Evolutionary conservation across 495 filamentous ascomycete genomes (phyloP).

Genomic region (Tuber aestivum): DNA sequence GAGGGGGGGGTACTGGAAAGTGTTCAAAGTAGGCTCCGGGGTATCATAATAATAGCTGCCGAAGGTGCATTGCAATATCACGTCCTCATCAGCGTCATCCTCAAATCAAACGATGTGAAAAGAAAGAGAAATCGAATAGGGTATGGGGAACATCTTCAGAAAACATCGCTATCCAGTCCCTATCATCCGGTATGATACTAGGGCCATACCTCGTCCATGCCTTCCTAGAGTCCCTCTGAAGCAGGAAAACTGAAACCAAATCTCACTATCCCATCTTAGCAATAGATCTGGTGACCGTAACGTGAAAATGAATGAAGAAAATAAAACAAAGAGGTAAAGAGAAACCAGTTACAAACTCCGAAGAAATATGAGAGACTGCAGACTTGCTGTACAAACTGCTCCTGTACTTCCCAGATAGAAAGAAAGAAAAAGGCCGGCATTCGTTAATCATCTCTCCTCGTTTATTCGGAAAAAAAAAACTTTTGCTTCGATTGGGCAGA

Average conservation of each 20-base stretch:
- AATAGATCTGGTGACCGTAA: constrained; percentile 24
- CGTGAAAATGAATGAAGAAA: constrained; percentile 25
- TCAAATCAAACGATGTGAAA: constrained; percentile 7
- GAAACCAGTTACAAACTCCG: constrained; percentile 23
- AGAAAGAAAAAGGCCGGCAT: constrained; percentile 9
- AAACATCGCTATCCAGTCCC: not conserved
- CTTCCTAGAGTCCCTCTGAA: not conserved
- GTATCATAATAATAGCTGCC: not conserved
- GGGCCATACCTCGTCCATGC: not conserved
- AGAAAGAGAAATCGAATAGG: constrained; percentile 6
- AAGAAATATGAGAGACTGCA: constrained; percentile 20
- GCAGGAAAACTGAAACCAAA: constrained; percentile 8
- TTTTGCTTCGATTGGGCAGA: constrained; percentile 6
- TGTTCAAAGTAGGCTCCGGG: constrained; percentile 2
- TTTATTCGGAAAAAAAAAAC: not conserved
- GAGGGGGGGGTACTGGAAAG: not conserved
- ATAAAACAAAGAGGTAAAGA: constrained; percentile 23
- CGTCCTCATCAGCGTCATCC: not conserved
- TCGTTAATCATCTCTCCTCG: not conserved
- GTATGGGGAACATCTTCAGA: constrained; percentile 2
- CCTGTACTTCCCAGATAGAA: constrained; percentile 7
- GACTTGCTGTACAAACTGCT: constrained; percentile 36
- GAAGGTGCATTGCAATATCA: not conserved
- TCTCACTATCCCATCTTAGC: constrained; percentile 36
- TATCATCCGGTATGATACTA: not conserved